phyloP scores from a whole-genome alignment of 164 flowering plant genomes.

The Kalanchoe fedtschenkoi region DNA sequence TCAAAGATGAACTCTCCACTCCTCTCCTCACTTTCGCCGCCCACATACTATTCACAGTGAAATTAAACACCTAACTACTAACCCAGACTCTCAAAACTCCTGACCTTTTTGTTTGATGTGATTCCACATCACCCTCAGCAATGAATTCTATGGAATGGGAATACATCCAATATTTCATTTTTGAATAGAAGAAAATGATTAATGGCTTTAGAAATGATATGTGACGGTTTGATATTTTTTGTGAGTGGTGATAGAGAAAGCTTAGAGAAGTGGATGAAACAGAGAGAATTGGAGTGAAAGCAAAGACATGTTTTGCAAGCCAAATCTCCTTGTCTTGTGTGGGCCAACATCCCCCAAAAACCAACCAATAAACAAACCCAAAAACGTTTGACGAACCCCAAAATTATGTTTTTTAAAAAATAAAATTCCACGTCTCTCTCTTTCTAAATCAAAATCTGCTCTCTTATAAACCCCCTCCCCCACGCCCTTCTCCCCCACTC shows the following conservation, averaged over 20 bases:
- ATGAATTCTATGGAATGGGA: not conserved
- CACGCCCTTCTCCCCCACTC: not conserved
- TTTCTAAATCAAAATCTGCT: constrained; percentile 9
- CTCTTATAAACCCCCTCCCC: not conserved
- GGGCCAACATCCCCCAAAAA: constrained; percentile 10
- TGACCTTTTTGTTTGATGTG: not conserved
- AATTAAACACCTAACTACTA: not conserved
- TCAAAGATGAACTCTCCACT: not conserved
- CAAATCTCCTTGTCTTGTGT: constrained; percentile 25
- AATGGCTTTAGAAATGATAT: not conserved
- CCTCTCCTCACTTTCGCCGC: not conserved
- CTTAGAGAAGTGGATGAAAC: not conserved
- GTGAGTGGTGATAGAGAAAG: not conserved
- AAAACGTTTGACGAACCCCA: not conserved
- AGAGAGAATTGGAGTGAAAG: constrained; percentile 25
- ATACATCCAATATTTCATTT: not conserved
- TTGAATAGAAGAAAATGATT: not conserved
- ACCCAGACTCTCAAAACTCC: not conserved
- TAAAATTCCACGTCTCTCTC: not conserved
- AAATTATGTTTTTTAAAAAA: not conserved
- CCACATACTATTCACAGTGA: constrained; percentile 1
- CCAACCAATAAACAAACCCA: constrained; percentile 19
- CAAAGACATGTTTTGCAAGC: constrained; percentile 13
- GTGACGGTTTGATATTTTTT: constrained; percentile 6
- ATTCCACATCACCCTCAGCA: not conserved